These are phyloP conservation scores for Fomitopsis serialis DNA, from an alignment of 768 basidiomycete genomes.

Conservation along the genomic window DNA sequence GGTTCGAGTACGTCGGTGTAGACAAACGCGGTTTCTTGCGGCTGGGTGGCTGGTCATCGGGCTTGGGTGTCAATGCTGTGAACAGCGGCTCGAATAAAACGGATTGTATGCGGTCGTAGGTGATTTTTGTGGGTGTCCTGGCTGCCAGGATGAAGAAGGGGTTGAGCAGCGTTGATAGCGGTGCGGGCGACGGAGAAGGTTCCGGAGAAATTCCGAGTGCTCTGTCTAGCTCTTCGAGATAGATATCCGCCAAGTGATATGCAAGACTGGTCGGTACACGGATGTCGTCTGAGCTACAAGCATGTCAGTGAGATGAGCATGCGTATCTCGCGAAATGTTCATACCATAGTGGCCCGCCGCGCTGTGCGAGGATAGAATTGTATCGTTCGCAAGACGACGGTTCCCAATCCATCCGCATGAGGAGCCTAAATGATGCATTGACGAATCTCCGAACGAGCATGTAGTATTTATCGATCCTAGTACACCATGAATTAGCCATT, in stretches of 20 bases:
- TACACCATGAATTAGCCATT: too few relatives aligned
- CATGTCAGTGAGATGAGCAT: background rate
- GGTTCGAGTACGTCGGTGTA: constrained; percentile 33
- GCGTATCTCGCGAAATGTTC: constrained; percentile 10
- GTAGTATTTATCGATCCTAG: constrained; percentile 95
- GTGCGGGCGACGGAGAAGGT: constrained; percentile 33
- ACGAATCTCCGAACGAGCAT: constrained; percentile 89
- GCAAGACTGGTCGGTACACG: constrained; percentile 74
- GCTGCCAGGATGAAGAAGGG: constrained; percentile 77
- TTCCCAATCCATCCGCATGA: constrained; percentile 71
- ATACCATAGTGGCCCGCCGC: constrained; percentile 85
- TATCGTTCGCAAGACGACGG: constrained; percentile 47
- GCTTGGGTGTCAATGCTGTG: constrained; percentile 37
- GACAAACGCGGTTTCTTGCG: constrained; percentile 43
- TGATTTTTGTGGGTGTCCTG: constrained; percentile 53
- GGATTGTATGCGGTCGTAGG: constrained; percentile 69
- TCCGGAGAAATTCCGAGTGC: constrained; percentile 30
- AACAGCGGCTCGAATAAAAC: constrained; percentile 69
- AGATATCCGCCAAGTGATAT: constrained; percentile 88
- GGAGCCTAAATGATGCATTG: constrained; percentile 78
- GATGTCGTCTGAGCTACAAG: constrained; percentile 55
- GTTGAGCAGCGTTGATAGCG: constrained; percentile 47
- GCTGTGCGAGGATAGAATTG: constrained; percentile 55
- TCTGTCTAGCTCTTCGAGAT: constrained; percentile 84
- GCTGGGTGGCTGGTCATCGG: constrained; percentile 36